Evolutionary conservation across 352 stramenopile species (phyloP), one percentile per base, ranked within the genome.

Genomic region (Pythium sukuiense): DNA sequence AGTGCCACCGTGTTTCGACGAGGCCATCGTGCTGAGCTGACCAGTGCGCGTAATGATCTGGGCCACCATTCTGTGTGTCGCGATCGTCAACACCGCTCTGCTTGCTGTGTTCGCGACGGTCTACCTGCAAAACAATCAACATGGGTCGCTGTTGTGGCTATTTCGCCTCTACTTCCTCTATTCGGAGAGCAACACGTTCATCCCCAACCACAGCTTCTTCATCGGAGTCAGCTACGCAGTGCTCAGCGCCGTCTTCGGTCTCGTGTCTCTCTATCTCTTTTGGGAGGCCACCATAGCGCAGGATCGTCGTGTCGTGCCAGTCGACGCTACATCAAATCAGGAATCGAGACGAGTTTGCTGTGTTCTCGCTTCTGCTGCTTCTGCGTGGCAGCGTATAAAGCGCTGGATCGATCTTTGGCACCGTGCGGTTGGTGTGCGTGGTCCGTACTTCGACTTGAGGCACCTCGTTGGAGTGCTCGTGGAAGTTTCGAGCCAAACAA

Each of bases 401-500:
- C 20, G 20, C 20, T 24, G 20, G 20, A 24, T 41, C 35, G 8
- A 11, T 11, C 35, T 41, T 41, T 41, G 35, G 8, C 35, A 41
- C 6, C 35, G 9, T 16, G 35, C 35, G 2, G 14, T 41, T 16
- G 59, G 55, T 18, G 24, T 72, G 2, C 53, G 35, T 1, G 59
- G 65, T 3, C 43, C 24, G 13, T 61, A 68, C 48, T 72, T 72
- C 26, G 45, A 26, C 2, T 3, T 35, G 0, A 16, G 45, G 2
- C 46, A n/a, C 1, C 9, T 64, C 46, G 37, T 65, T 39, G 45
- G 3, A 4, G 46, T 46, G 29, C 9, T 37, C 5, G 2, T 65
- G 27, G 52, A 61, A 37, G 3, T 46, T 2, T 11, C 13, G 2
- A 30, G 7, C 11, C 58, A 64, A 16, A 64, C 46, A 1, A 8